A percentile compares a stretch with the other conserved stretches of the same genome.
phyloP scores from a whole-genome alignment of 805 yeast species.

The Torulaspora franciscae region DNA sequence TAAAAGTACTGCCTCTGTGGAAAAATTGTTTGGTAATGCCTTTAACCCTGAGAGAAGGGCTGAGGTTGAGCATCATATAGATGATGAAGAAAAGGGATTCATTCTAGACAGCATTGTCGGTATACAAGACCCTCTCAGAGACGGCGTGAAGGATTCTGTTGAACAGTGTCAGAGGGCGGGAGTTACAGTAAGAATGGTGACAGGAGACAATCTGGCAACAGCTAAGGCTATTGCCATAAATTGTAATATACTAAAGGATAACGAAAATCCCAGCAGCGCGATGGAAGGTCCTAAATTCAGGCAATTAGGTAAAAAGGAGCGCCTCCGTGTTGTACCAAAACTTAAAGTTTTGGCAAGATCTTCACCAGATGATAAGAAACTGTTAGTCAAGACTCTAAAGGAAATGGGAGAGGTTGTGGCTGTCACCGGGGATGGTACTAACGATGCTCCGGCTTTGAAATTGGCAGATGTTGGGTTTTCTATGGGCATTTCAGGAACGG shows the following conservation, averaged over 20 bases:
- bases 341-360: conserved; percentile 87
- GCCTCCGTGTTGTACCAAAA: conserved; percentile 60
- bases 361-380: conserved; percentile 90
- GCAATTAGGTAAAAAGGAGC: conserved; percentile 51
- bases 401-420: conserved; percentile 90
- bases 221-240: conserved; percentile 86
- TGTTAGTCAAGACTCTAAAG: conserved; percentile 76
- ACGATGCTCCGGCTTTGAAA: conserved; percentile 96
- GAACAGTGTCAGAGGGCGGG: conserved; percentile 84
- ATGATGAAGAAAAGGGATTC: conserved; percentile 37
- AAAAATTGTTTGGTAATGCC: conserved; percentile 37
- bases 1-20: conserved; percentile 42
- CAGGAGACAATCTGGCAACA: conserved; percentile 91
- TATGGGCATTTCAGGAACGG: conserved; percentile 98
- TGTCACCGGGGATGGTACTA: conserved; percentile 98
- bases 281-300: conserved; percentile 95
- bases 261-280: conserved; percentile 53
- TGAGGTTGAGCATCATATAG: conserved; percentile 13
- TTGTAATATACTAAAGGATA: conserved; percentile 64
- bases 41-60: conserved; percentile 29
- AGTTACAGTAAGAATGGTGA: conserved; percentile 93
- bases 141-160: conserved; percentile 88
- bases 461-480: conserved; percentile 97
- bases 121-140: conserved; percentile 89
- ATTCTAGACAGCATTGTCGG: conserved; percentile 76